Percentiles rank a stretch among this genome's conserved stretches.
Conservation (phyloP, 108 stramenopile species). For the Skeletonema tropicum region DNA sequence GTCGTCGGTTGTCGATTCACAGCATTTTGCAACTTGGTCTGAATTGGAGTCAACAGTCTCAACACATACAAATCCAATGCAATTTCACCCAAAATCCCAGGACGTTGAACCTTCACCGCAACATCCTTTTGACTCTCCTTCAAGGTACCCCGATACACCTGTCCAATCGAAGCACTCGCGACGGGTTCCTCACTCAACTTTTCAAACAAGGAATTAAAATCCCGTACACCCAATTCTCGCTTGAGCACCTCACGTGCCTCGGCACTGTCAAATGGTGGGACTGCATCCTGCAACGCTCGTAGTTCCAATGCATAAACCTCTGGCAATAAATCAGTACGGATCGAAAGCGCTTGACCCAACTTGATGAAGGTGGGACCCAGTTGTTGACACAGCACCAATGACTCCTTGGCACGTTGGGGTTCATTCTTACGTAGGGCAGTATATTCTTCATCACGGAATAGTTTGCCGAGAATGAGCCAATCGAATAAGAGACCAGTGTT, state of each 20-base stretch:
- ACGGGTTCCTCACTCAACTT: constrained; percentile 52
- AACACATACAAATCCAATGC: constrained; percentile 90
- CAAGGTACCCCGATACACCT: constrained; percentile 70
- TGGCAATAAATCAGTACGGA: constrained; percentile 87
- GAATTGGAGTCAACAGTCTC: constrained; percentile 78
- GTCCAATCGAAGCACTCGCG: constrained; percentile 76
- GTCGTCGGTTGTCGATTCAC: constrained; percentile 55
- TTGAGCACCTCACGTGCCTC: constrained; percentile 61
- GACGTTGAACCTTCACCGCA: constrained; percentile 95
- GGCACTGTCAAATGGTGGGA: constrained; percentile 76
- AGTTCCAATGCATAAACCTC: constrained; percentile 84
- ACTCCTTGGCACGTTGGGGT: constrained; percentile 69
- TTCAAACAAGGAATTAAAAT: constrained; percentile 54
- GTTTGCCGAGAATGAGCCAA: constrained; percentile 68
- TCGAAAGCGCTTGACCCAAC: constrained; percentile 85
- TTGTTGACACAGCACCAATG: constrained; percentile 60
- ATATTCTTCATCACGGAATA: constrained; percentile 65
- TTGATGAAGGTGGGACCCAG: constrained; percentile 90
- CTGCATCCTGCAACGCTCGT: constrained; percentile 82
- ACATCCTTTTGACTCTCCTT: constrained; percentile 60
- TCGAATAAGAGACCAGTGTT: constrained; percentile 76
- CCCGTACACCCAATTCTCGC: constrained; percentile 58
- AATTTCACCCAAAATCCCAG: constrained; percentile 88
- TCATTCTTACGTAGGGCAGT: constrained; percentile 70
- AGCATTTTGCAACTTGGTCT: constrained; percentile 66